Percentiles rank a stretch among this genome's conserved stretches.
phyloP scores from a whole-genome alignment of 805 yeast species.

The Ogataea pini region DNA sequence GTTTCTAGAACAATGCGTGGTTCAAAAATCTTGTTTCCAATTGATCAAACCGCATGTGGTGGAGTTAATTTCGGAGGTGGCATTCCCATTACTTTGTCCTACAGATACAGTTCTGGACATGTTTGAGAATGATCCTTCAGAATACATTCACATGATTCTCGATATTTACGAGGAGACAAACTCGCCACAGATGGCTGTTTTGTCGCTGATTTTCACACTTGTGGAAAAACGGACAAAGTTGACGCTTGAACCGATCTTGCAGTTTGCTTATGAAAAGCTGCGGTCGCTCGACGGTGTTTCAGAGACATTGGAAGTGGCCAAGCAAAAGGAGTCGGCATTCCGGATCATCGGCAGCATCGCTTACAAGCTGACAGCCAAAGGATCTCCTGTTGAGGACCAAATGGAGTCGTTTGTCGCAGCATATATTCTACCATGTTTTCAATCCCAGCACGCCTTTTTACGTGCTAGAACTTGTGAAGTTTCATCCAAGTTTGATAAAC shows the following conservation, averaged over 20 bases:
- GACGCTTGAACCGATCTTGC: slow-evolving; percentile 60
- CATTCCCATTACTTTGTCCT: slow-evolving; percentile 80
- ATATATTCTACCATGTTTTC: slow-evolving; percentile 72
- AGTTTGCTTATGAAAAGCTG: slow-evolving; percentile 57
- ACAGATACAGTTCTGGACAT: slow-evolving; percentile 67
- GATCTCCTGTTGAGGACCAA: slow-evolving; percentile 58
- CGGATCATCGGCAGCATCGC: slow-evolving; percentile 77
- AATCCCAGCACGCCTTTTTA: slow-evolving; percentile 62
- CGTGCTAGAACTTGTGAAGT: slow-evolving; percentile 75
- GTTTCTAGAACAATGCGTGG: slow-evolving; percentile 63
- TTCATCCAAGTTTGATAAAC: slow-evolving; percentile 61
- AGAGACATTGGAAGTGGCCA: slow-evolving; percentile 53
- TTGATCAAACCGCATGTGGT: slow-evolving; percentile 69
- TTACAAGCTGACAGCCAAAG: slow-evolving; percentile 52
- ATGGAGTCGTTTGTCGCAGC: slow-evolving; percentile 67
- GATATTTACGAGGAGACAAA: slow-evolving; percentile 60
- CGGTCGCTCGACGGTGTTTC: slow-evolving; percentile 36
- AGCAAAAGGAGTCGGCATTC: slow-evolving; percentile 75
- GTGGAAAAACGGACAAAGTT: slow-evolving; percentile 64
- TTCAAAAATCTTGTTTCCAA: slow-evolving; percentile 63
- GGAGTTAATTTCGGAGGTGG: slow-evolving; percentile 65
- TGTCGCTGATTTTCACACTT: slow-evolving; percentile 68
- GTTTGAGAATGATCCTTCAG: slow-evolving; percentile 88
- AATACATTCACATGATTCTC: slow-evolving; percentile 78
- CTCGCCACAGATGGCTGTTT: slow-evolving; percentile 80